Conservation (phyloP, 2,329 filamentous ascomycete genomes). For the Diaporthe ilicicola region DNA sequence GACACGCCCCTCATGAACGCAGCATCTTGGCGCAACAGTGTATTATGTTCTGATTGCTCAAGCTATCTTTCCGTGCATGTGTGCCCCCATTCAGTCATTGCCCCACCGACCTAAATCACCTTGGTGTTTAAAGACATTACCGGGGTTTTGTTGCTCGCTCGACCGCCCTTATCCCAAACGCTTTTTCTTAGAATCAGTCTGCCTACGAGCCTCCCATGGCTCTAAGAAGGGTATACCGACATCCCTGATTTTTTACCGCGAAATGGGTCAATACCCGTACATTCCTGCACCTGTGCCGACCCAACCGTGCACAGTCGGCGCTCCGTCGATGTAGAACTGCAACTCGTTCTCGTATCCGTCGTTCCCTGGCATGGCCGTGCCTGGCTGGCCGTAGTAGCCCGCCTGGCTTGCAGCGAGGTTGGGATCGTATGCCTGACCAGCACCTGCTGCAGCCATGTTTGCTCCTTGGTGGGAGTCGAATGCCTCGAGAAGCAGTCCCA, state of each 20-base stretch:
- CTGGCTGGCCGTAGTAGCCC: conserved; percentile 36
- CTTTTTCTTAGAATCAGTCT: conserved; percentile 15
- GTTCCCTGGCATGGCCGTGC: conserved; percentile 36
- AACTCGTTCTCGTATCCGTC: conserved; percentile 44
- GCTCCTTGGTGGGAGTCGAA: conserved; percentile 46
- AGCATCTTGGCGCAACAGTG: background rate
- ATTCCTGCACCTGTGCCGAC: conserved; percentile 34
- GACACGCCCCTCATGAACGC: background rate
- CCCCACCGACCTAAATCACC: background rate
- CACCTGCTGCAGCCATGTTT: conserved; percentile 25
- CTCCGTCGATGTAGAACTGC: conserved; percentile 41
- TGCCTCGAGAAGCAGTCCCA: conserved; percentile 52
- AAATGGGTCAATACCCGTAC: conserved; percentile 37
- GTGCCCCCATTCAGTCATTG: background rate
- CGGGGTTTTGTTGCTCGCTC: background rate
- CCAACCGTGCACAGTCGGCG: conserved; percentile 38
- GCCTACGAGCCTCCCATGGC: background rate
- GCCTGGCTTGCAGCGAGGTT: conserved; percentile 26
- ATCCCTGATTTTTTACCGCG: background rate
- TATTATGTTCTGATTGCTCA: conserved; percentile 7
- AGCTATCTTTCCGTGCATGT: conserved; percentile 5
- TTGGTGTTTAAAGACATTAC: conserved; percentile 9
- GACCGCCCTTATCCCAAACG: background rate
- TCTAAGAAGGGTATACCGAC: background rate
- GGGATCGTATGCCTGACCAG: conserved; percentile 29